Base-by-base conservation (phyloP, 805 yeast species). In the Hanseniaspora thailandica region DNA sequence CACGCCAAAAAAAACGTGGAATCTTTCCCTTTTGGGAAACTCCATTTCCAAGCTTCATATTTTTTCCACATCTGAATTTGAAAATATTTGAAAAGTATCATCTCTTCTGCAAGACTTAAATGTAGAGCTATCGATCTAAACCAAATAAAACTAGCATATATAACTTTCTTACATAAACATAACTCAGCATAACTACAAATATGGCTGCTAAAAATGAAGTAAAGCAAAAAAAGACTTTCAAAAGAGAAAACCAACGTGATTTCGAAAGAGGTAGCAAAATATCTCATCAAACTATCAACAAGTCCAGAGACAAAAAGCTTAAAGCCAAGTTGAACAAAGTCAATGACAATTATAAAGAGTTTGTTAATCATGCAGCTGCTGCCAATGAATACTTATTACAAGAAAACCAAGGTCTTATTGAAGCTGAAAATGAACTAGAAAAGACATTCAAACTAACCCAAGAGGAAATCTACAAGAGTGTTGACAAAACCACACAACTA, bases 381-480 rank as follows among this genome's bases (percentile, higher is more conserved):
- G 81, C 83, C 4, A 84, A 97, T 0, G 97, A 93, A 61, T 75
- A 87, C 61, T 73, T 93, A 57, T 70, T 87, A 33, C 86, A 84
- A 56, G 97, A 93, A 69, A 82, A 84, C 28, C 77, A 75, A 4
- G 99, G 99, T 45, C 84, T 74, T 61, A 66, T 93, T 57, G 98
- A 93, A 66, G 87, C 96, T 5, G 98, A 93, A 62, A 82, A 82
- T n/a, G 78, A 74, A 53, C 81, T 90, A 89, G 99, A 93, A 69
- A 82, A 80, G 66, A 93, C 98, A 0, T 86, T 72, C 70, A 86
- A 84, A 67, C 86, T 86, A 59, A 77, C 74, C 33, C 99, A 93
- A 65, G 76, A 76, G 13, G 96, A 90, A 49, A 82, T 93, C 35
- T 76, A 70, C 25, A 75, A 76, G 30, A 80, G 77, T 12, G 96